Evolutionary conservation across 2,329 filamentous ascomycete species (phyloP), one percentile per base, ranked within the genome.

Genomic region (Bertia moriformis): DNA sequence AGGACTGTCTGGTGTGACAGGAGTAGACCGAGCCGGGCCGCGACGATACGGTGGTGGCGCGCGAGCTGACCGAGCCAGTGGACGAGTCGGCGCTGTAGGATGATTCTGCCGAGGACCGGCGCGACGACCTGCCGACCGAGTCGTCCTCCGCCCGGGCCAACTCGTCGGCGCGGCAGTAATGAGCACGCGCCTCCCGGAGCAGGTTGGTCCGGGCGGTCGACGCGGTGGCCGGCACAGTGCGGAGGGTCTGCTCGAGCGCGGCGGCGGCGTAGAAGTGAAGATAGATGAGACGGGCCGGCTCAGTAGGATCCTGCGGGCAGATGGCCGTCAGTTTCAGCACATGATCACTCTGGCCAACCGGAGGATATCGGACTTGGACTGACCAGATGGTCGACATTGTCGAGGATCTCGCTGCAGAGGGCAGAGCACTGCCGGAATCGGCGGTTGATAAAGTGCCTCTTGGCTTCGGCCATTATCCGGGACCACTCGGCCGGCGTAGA

Each of bases 201-300:
- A 76, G 57, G 40, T 52, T 62, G 22, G 55, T 55, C 35, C 69
- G 66, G 44, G 66, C n/a, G n/a, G n/a, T 60, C 2, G 61, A 51
- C 0, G 67, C 67, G 2, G 59, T 60, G 10, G 60, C 53, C 14
- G 62, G 61, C 4, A 73, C 55, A 24, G 62, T 58, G 19, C 64
- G 61, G 1, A 69, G 69, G 46, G 70, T 69, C 58, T 68, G 66
- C 48, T 76, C 72, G 32, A 72, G 61, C 13, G 71, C 67, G n/a
- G 62, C 66, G 15, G 72, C 72, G n/a, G 71, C 71, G 44, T 75
- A 77, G 50, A 76, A 75, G 50, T 73, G 65, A 4, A 77, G 60
- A 43, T 73, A 74, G 45, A 76, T 68, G 22, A 73, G 57, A 48
- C 75, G 67, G 4, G 68, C 57, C 2, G 69, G 66, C 48, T 73